A percentile compares a stretch with the other conserved stretches of the same genome.
These are phyloP conservation scores for Smallanthus sonchifolius DNA, from an alignment of 129 eudicot species.

Conservation along the genomic window DNA sequence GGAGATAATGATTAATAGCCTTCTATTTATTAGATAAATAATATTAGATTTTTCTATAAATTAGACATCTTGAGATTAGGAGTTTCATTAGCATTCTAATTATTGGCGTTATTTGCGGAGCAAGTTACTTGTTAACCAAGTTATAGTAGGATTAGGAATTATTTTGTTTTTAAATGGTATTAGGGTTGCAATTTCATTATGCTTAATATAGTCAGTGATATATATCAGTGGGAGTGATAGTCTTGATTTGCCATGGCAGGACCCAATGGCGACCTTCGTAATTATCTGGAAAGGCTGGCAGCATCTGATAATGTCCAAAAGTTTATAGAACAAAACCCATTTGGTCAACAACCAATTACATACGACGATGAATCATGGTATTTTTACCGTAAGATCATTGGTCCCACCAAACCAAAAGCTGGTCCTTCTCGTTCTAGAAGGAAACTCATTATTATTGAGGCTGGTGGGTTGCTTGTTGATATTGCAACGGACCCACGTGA, in stretches of 20 bases:
- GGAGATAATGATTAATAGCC: neutral
- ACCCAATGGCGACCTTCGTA: slow-evolving; percentile 33
- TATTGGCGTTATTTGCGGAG: no score
- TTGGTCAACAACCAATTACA: slow-evolving; percentile 35
- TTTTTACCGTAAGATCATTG: slow-evolving; percentile 31
- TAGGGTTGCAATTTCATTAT: no score
- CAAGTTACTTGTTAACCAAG: no score
- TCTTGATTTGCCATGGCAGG: slow-evolving; percentile 22
- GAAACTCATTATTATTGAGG: slow-evolving; percentile 64
- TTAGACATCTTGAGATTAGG: neutral
- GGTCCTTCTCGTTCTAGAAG: slow-evolving; percentile 28
- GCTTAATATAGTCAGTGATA: no score
- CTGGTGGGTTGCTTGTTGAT: slow-evolving; percentile 57
- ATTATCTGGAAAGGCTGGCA: slow-evolving; percentile 29
- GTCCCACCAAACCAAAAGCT: neutral
- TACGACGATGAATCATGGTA: slow-evolving; percentile 28
- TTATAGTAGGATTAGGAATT: no score
- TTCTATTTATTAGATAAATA: no score
- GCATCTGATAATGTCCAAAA: slow-evolving; percentile 32
- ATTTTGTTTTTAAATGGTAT: no score
- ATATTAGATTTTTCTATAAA: no score
- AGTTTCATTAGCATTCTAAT: no score
- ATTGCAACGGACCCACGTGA: slow-evolving; percentile 31
- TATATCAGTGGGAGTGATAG: neutral
- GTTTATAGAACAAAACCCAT: slow-evolving; percentile 33